Evolutionary conservation across 176 grass and related monocot genomes (phyloP).

Genomic region (Thalia dealbata): DNA sequence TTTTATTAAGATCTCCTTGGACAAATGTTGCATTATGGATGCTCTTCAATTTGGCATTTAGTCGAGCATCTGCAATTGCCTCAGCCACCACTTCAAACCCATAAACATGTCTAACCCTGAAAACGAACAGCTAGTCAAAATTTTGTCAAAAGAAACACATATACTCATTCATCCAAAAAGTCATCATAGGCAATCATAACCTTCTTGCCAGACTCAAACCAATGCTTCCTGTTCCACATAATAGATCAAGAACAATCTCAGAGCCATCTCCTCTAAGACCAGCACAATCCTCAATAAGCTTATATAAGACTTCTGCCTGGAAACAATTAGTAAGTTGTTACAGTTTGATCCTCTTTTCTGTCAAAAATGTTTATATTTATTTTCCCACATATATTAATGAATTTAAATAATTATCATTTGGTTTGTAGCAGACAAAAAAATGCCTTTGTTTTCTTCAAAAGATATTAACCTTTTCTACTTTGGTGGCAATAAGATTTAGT

Average conservation of each 20-base stretch:
- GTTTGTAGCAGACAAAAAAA: background rate
- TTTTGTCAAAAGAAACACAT: background rate
- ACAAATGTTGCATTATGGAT: slow-evolving; percentile 87
- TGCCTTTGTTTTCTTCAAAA: background rate
- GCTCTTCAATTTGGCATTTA: slow-evolving; percentile 69
- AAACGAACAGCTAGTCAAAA: slow-evolving; percentile 16
- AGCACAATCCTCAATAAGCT: slow-evolving; percentile 76
- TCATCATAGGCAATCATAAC: slow-evolving; percentile 11
- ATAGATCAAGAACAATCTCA: slow-evolving; percentile 85
- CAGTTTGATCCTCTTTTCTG: background rate
- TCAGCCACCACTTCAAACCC: slow-evolving; percentile 91
- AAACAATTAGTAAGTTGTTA: slow-evolving; percentile 1
- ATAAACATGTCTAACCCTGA: slow-evolving; percentile 73
- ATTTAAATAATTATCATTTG: slow-evolving; percentile 1
- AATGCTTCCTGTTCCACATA: slow-evolving; percentile 96
- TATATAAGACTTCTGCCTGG: slow-evolving; percentile 88
- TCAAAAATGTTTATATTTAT: no score
- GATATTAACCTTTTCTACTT: background rate
- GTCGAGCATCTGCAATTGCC: slow-evolving; percentile 64
- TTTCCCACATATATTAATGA: background rate
- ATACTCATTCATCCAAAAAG: background rate
- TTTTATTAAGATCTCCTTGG: slow-evolving; percentile 94
- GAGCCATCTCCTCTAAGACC: slow-evolving; percentile 78
- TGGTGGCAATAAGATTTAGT: background rate
- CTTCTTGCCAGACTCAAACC: slow-evolving; percentile 87